These are phyloP conservation scores for Debaryomyces castellii DNA, from an alignment of 805 yeast species.

Conservation along the genomic window DNA sequence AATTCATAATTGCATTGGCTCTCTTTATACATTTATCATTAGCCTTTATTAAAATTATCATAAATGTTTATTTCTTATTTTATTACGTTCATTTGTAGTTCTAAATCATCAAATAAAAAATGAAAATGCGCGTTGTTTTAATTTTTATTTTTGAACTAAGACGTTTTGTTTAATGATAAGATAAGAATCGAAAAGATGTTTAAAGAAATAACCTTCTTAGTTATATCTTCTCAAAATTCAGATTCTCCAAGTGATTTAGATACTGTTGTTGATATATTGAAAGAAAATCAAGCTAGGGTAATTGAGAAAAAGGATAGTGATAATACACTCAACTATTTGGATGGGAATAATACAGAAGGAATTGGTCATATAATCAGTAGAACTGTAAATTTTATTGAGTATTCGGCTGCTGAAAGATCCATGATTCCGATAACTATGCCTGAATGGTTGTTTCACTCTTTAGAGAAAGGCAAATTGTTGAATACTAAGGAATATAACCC, in stretches of 20 bases:
- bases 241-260: not conserved
- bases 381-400: slow-evolving; percentile 53
- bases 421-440: slow-evolving; percentile 68
- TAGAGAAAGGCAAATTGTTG: slow-evolving; percentile 37
- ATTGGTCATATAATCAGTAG: slow-evolving; percentile 54
- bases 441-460: slow-evolving; percentile 57
- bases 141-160: not conserved
- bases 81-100: not conserved
- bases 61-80: slow-evolving; percentile 4
- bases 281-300: slow-evolving; percentile 20
- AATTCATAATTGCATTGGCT: slow-evolving; percentile 2
- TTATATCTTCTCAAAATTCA: not conserved
- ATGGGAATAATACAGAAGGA: slow-evolving; percentile 10
- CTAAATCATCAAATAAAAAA: not conserved
- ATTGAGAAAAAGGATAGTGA: slow-evolving; percentile 17
- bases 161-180: not conserved
- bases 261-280: not conserved
- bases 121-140: not conserved
- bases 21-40: not conserved
- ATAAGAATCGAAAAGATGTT: not conserved
- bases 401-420: slow-evolving; percentile 42
- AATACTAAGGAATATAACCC: slow-evolving; percentile 69
- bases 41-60: not conserved
- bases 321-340: slow-evolving; percentile 17
- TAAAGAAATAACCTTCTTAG: not conserved